Conservation (phyloP, 192 early-diverging fungal species). For the Kickxella alabastrina region DNA sequence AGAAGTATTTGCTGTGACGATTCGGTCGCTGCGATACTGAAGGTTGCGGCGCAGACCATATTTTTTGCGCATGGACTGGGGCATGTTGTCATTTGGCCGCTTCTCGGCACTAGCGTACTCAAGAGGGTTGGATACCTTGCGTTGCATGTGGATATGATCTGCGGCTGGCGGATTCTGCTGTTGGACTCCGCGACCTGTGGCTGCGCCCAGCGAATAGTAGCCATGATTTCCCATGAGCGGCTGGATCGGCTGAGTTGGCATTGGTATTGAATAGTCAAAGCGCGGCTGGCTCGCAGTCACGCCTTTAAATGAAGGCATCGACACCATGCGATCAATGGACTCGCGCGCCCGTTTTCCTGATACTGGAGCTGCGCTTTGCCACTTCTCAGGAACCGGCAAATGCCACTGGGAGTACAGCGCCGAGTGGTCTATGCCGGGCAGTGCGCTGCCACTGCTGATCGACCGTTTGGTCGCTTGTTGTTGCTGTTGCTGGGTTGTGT, state of each 20-base stretch:
- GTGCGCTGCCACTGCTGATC: constrained; percentile 26
- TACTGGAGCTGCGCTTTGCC: constrained; percentile 3
- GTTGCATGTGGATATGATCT: constrained; percentile 18
- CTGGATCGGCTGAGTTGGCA: constrained; percentile 6
- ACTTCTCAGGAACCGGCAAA: constrained; percentile 12
- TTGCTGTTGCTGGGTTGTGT: constrained; percentile 4
- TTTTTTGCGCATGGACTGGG: constrained; percentile 42
- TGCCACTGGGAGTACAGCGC: constrained; percentile 21
- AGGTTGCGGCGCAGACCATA: constrained; percentile 43
- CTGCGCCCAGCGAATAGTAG: constrained; percentile 14
- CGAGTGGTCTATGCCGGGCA: constrained; percentile 8
- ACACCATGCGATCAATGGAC: constrained; percentile 49
- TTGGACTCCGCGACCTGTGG: neutral
- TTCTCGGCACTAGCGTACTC: constrained; percentile 45
- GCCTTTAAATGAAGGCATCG: constrained; percentile 39
- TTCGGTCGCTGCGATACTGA: constrained; percentile 37
- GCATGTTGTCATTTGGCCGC: constrained; percentile 17
- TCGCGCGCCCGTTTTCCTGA: constrained; percentile 18
- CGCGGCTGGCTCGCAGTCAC: constrained; percentile 13
- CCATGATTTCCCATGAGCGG: too few relatives aligned
- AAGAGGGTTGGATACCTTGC: constrained; percentile 45
- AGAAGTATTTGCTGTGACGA: constrained; percentile 4
- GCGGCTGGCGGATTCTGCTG: constrained; percentile 1
- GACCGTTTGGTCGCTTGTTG: constrained; percentile 27
- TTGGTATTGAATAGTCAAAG: constrained; percentile 32